Percentiles rank a stretch among this genome's conserved stretches.
phyloP scores from a whole-genome alignment of 2,329 filamentous ascomycete genomes.

The Hortaea werneckii region DNA sequence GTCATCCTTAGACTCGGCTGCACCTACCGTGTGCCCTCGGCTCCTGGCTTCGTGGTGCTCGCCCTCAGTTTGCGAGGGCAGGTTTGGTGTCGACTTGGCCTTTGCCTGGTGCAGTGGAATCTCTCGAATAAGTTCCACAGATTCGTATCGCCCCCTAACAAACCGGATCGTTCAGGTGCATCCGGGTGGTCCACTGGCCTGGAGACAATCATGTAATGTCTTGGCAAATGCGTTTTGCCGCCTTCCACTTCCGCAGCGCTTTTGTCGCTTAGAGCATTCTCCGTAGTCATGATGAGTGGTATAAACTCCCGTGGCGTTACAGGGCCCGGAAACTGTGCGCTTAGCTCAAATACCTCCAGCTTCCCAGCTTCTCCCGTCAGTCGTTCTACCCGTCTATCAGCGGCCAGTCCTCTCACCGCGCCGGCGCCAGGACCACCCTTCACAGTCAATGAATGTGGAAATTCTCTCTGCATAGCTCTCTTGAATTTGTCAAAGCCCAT shows the following conservation, averaged over 20 bases:
- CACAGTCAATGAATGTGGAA: constrained; percentile 63
- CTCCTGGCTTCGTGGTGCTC: constrained; percentile 7
- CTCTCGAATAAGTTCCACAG: constrained; percentile 82
- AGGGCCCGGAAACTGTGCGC: constrained; percentile 81
- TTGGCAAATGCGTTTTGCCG: constrained; percentile 35
- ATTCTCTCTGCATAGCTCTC: constrained; percentile 66
- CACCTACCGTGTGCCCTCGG: constrained; percentile 33
- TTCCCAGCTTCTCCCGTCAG: constrained; percentile 49
- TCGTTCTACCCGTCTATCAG: constrained; percentile 62
- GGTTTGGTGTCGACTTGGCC: constrained; percentile 21
- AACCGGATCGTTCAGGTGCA: constrained; percentile 61
- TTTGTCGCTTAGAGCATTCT: constrained; percentile 39
- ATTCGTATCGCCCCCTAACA: constrained; percentile 80
- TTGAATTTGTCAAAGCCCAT: constrained; percentile 70
- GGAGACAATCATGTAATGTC: constrained; percentile 79
- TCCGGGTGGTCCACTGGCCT: constrained; percentile 72
- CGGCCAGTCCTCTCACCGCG: constrained; percentile 75
- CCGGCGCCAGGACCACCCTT: constrained; percentile 61
- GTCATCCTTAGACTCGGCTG: constrained; percentile 29
- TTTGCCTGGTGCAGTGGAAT: constrained; percentile 47
- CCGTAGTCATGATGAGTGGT: constrained; percentile 62
- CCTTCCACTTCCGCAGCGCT: constrained; percentile 24
- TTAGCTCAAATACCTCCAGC: constrained; percentile 71
- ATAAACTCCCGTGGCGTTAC: constrained; percentile 84
- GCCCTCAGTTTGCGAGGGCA: constrained; percentile 9